Base-by-base conservation (phyloP, 176 grass and related monocot genomes). In the Typha latifolia region DNA sequence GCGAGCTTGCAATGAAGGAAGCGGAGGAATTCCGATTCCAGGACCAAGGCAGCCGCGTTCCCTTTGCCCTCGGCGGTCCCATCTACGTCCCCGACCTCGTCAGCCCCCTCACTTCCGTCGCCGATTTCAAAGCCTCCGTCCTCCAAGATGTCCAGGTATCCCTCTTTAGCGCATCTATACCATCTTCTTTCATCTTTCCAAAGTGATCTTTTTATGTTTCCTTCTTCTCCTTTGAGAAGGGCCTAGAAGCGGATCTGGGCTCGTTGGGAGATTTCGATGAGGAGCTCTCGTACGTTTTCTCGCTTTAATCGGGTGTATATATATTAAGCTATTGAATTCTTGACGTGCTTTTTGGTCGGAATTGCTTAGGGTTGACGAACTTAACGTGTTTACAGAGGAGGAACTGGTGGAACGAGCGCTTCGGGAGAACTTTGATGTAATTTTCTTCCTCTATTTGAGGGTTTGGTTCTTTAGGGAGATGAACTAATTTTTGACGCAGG, bases 371-470 rank as follows among this genome's bases (percentile, higher is more conserved):
- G 73, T 97, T 3, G 89, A 90, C 87, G 94, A 87, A 8, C 70
- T 97, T 13, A 90, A 73, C 83, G 83, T 97, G 10, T 71, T 90
- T 64, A 82, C 94, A 0, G 83, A 90, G 75, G 86, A 93, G 76
- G 83, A 97, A 62, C 64, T 97, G 67, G 80, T 93, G 48, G 81
- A 90, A 73, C 73, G 66, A 14, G 86, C 94, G 21, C 81, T 97
- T 68, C 71, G 68, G 66, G 77, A 93, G 62, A 84, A 80, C 37
- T 69, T 84, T 65, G 85, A 90, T 81, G 94, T 97, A 14, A 59
- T 13, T 72, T 29, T 55, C 15, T 63, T 64, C 47, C 4, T 47
- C 2, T 15, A 32, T 32, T 15, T 32, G 23, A 15, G 9, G 22
- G 12, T 4, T 32, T 31, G 22, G 62, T 64, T 2, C 22, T 32